phyloP scores from a whole-genome alignment of 148 eudicot species.

The Amaranthus hypochondriacus region DNA sequence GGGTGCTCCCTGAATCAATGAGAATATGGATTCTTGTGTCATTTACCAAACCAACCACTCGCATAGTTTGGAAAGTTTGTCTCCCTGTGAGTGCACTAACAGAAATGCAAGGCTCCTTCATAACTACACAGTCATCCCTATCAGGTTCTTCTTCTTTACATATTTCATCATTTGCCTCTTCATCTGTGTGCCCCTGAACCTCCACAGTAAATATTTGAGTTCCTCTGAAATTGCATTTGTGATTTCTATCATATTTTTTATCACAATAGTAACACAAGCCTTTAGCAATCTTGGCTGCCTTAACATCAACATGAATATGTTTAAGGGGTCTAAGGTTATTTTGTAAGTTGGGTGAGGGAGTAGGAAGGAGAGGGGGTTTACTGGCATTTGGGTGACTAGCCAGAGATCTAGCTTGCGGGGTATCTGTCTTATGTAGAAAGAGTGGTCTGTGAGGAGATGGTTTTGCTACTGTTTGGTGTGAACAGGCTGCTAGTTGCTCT shows the following conservation, averaged over 20 bases:
- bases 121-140: no score
- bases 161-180: no score
- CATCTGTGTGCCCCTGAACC: neutral
- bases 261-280: neutral
- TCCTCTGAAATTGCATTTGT: neutral
- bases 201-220: neutral
- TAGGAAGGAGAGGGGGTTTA: neutral
- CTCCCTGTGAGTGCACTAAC: neutral
- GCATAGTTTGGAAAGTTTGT: neutral
- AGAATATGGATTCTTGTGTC: neutral
- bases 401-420: neutral
- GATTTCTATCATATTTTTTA: neutral
- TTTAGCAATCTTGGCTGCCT: no score
- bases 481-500: neutral
- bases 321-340: neutral
- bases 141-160: no score
- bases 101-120: neutral
- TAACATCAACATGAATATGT: no score
- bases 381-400: neutral
- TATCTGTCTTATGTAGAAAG: neutral
- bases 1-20: neutral
- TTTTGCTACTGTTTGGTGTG: neutral
- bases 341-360: neutral
- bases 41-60: neutral
- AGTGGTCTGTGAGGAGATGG: neutral